These are phyloP conservation scores for Mucor ambiguus DNA, from an alignment of 371 early-diverging fungal species.

Conservation along the genomic window DNA sequence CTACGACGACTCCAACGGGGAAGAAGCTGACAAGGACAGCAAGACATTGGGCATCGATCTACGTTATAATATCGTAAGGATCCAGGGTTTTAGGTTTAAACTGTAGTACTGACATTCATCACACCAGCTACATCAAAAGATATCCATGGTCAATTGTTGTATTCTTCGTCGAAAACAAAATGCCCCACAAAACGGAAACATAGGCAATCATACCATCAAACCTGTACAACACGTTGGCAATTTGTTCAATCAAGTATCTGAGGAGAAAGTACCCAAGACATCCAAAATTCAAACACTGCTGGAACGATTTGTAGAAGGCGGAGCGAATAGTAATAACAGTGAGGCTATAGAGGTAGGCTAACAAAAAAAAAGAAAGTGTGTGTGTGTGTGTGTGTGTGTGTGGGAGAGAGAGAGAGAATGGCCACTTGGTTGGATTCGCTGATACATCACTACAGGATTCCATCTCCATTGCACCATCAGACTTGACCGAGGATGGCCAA, in stretches of 20 bases:
- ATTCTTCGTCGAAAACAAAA: constrained; percentile 54
- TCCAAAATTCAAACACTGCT: constrained; percentile 14
- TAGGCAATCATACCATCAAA: neutral
- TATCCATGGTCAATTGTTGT: constrained; percentile 92
- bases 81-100: no score
- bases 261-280: neutral
- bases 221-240: neutral
- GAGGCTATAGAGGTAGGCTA: neutral
- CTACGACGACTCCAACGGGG: constrained; percentile 5
- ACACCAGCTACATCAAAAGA: constrained; percentile 75
- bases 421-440: neutral
- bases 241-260: neutral
- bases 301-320: constrained; percentile 16
- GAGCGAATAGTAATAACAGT: neutral
- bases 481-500: constrained; percentile 6
- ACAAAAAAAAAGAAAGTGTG: no score
- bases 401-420: neutral
- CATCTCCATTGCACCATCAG: constrained; percentile 5
- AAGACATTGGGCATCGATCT: constrained; percentile 67
- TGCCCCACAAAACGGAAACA: constrained; percentile 14
- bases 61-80: constrained; percentile 62
- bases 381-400: no score
- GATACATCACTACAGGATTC: constrained; percentile 2
- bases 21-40: constrained; percentile 6
- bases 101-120: neutral